These are phyloP conservation scores for Macrophomina pseudophaseolina DNA, from an alignment of 2,329 filamentous ascomycete genomes.

Conservation along the genomic window DNA sequence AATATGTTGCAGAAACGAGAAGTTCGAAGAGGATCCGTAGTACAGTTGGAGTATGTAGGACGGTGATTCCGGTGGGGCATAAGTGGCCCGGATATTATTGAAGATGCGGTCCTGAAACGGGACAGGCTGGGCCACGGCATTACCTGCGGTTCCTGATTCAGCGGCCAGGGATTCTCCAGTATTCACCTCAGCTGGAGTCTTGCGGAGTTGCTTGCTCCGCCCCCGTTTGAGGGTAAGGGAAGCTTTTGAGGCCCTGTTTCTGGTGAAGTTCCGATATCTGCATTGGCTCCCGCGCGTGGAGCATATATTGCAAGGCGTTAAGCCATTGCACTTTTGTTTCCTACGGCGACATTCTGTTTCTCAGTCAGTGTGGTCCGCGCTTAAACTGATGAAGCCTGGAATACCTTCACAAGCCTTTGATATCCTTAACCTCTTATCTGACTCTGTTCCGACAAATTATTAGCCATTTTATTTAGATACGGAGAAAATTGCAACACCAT, in stretches of 20 bases:
- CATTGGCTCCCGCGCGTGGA: neutral
- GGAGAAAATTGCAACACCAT: no score
- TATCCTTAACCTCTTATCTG: no score
- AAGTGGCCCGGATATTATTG: slow-evolving; percentile 22
- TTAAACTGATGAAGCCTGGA: no score
- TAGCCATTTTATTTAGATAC: no score
- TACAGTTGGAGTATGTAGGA: slow-evolving; percentile 14
- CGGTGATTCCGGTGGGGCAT: slow-evolving; percentile 1
- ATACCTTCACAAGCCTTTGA: no score
- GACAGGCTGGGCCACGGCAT: neutral
- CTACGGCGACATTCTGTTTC: slow-evolving; percentile 17
- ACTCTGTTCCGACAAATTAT: no score
- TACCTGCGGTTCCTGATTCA: neutral
- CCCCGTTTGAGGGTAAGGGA: neutral
- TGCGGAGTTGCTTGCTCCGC: neutral
- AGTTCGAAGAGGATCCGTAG: slow-evolving; percentile 21
- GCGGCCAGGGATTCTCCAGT: neutral
- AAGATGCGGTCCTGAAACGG: neutral
- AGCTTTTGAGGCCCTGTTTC: slow-evolving; percentile 9
- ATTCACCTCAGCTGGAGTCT: no score
- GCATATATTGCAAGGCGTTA: slow-evolving; percentile 22
- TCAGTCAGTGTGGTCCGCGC: no score
- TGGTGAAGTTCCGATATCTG: slow-evolving; percentile 2
- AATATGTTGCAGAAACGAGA: slow-evolving; percentile 23
- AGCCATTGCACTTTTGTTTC: slow-evolving; percentile 20